Conservation (phyloP, 306 rosid species). For the Carpinus fangiana region DNA sequence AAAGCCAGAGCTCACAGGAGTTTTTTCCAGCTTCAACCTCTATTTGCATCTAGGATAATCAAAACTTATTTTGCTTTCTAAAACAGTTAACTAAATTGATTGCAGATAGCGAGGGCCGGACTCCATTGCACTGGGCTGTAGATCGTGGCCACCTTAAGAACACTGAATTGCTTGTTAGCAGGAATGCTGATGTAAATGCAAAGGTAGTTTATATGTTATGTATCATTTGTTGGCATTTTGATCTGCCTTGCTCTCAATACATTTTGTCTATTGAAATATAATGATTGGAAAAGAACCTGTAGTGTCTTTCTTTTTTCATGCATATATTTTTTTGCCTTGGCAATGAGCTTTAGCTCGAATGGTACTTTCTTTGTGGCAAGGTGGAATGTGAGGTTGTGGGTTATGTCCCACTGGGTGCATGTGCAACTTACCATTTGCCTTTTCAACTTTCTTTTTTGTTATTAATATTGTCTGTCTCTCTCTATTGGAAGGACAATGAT, state of each 20-base stretch:
- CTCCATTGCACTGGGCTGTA: constrained; percentile 99
- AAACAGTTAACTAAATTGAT: constrained; percentile 22
- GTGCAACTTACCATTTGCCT: too few species aligned
- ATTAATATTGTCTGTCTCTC: constrained; percentile 25
- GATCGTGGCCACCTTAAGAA: constrained; percentile 83
- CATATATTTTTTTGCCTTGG: neutral
- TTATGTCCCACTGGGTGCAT: too few species aligned
- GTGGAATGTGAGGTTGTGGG: too few species aligned
- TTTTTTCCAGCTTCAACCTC: neutral
- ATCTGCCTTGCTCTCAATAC: neutral
- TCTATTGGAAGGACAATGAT: constrained; percentile 70
- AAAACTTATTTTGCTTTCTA: constrained; percentile 1
- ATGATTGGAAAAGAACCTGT: neutral
- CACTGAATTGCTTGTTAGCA: constrained; percentile 67
- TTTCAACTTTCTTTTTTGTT: neutral
- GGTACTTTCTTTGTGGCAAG: too few species aligned
- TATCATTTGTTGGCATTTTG: neutral
- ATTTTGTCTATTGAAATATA: neutral
- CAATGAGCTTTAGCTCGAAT: too few species aligned
- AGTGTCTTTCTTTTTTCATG: constrained; percentile 2
- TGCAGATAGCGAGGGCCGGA: constrained; percentile 96
- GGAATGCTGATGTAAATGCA: constrained; percentile 67
- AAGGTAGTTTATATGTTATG: constrained; percentile 43
- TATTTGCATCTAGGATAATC: neutral
- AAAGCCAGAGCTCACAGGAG: neutral